Percentiles rank a stretch among this genome's conserved stretches.
Evolutionary conservation across 176 grass and related monocot species (phyloP).

Genomic region (Chloris gayana): DNA sequence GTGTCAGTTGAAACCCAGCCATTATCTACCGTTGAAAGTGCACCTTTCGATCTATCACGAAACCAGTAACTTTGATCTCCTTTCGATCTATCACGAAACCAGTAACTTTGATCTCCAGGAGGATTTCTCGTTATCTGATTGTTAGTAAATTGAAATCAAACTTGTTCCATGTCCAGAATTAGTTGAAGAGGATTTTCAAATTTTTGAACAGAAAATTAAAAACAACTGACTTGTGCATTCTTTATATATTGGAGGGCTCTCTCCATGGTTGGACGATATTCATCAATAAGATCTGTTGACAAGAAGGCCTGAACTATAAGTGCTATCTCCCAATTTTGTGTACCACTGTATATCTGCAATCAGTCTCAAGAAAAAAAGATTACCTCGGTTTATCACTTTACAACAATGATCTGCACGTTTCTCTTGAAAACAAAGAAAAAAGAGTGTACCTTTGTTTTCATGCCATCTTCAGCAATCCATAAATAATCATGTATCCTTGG

Average conservation of each 20-base stretch:
- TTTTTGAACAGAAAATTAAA: background rate
- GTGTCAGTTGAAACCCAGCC: slow-evolving; percentile 37
- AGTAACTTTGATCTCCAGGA: slow-evolving; percentile 30
- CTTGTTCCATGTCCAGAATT: too few relatives aligned
- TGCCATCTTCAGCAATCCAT: background rate
- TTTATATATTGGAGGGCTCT: slow-evolving; percentile 47
- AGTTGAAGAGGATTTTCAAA: background rate
- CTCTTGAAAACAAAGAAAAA: background rate
- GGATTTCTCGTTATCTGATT: slow-evolving; percentile 1
- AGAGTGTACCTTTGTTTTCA: background rate
- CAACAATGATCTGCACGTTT: too few relatives aligned
- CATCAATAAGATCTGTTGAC: slow-evolving; percentile 35
- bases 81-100: slow-evolving; percentile 45
- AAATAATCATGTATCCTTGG: background rate
- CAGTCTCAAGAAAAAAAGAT: background rate
- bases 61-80: slow-evolving; percentile 35
- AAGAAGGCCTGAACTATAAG: slow-evolving; percentile 60
- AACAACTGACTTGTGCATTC: slow-evolving; percentile 25
- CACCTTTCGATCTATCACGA: slow-evolving; percentile 47
- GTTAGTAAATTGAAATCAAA: background rate
- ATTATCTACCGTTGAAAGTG: slow-evolving; percentile 46
- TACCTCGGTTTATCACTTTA: background rate
- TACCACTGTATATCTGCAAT: slow-evolving; percentile 51
- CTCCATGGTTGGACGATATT: slow-evolving; percentile 41
- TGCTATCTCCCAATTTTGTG: slow-evolving; percentile 61